Evolutionary conservation across 2,329 filamentous ascomycete genomes (phyloP), one percentile per base, ranked within the genome.

Genomic region (Passalora sequoiae): DNA sequence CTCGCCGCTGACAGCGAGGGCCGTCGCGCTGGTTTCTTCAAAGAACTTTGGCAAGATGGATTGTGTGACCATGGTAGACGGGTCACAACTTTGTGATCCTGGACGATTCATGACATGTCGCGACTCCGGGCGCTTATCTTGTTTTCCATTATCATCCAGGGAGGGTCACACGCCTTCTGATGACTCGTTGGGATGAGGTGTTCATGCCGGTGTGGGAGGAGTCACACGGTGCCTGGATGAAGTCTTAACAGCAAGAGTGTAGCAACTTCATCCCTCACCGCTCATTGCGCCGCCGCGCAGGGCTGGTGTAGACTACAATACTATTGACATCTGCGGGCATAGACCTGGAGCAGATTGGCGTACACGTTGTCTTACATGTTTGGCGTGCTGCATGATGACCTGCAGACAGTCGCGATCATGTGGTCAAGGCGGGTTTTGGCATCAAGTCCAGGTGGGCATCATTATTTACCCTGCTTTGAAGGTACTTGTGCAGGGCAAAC

Each of bases 191-290:
- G 28, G 15, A 16, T 32, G 22, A 39, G 37, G n/a, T 8, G 17
- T 29, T 25, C 37, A 28, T 39, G 37, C 13, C n/a, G n/a, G n/a
- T 10, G 15, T 19, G 8, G 24, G 13, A 39, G 25, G 6, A 25
- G 37, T 39, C 37, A 30, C 24, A 29, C 37, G 37, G 27, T 39
- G 5, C 13, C 25, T 9, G n/a, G n/a, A 29, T 29, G 37, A 24
- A n/a, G 13, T 5, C 36, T 4, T 27, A 2, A 15, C 28, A n/a
- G 19, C 8, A 8, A 39, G n/a, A 29, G 21, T 16, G n/a, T 16
- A 28, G 13, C 28, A 39, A 17, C 15, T 8, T 17, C 29, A 32
- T 32, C 20, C 15, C 37, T 39, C 21, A 30, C 37, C 37, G 37
- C 37, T 29, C 15, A 39, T 39, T 29, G 6, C 7, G 37, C 24